These are phyloP conservation scores for Knufia petricola DNA, from an alignment of 2,329 filamentous ascomycete genomes.

Conservation along the genomic window DNA sequence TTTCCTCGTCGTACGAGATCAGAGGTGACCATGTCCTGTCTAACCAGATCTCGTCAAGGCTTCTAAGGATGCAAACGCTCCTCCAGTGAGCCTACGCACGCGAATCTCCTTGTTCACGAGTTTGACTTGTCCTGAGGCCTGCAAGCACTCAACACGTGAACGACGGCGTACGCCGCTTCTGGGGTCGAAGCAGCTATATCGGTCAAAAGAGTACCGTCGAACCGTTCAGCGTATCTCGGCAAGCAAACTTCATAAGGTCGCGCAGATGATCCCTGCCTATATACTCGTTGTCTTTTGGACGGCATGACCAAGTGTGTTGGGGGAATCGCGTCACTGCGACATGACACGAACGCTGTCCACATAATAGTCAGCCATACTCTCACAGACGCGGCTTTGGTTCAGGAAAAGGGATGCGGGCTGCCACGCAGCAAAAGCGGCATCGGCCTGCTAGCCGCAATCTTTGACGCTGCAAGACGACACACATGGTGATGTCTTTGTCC, in stretches of 20 bases:
- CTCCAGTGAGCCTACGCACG: no score
- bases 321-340: neutral
- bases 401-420: conserved; percentile 3
- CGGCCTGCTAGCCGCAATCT: neutral
- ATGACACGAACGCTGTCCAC: neutral
- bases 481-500: neutral
- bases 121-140: no score
- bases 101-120: no score
- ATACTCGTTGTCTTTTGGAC: neutral
- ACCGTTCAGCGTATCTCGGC: conserved; percentile 4
- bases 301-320: neutral
- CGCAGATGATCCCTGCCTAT: neutral
- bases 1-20: no score
- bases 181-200: no score
- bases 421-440: neutral
- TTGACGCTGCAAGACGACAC: neutral
- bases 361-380: neutral
- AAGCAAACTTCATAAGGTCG: neutral
- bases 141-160: no score
- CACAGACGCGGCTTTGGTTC: conserved; percentile 1
- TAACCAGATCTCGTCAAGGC: no score
- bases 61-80: no score
- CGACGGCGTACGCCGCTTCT: no score
- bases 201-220: no score
- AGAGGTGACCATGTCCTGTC: no score